A percentile compares a stretch with the other conserved stretches of the same genome.
Conservation (phyloP, 306 rosid species). For the Malus asiatica region DNA sequence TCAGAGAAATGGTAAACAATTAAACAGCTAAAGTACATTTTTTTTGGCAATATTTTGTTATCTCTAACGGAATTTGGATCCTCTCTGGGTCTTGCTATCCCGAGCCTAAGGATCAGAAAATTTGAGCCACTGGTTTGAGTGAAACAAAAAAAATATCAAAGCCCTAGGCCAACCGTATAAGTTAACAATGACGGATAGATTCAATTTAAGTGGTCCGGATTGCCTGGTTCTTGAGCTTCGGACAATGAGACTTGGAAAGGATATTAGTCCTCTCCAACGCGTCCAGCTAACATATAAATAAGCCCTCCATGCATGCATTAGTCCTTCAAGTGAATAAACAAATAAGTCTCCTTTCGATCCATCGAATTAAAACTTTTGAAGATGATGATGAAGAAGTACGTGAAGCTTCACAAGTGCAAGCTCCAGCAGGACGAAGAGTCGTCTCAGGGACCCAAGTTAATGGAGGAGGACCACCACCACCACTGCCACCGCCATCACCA, state of each 20-base stretch:
- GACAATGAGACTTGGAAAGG: too few species aligned
- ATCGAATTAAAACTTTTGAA: background rate
- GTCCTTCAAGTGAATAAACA: background rate
- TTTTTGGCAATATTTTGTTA: background rate
- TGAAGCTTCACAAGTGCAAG: constrained; percentile 21
- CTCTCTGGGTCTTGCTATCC: too few species aligned
- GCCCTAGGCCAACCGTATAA: too few species aligned
- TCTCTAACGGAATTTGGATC: background rate
- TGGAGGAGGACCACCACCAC: background rate
- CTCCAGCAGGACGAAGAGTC: constrained; percentile 1
- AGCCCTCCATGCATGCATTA: background rate
- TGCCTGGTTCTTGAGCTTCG: too few species aligned
- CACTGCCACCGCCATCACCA: background rate
- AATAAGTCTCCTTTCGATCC: background rate
- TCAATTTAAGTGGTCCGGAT: too few species aligned
- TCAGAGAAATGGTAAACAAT: background rate
- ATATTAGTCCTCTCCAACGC: background rate
- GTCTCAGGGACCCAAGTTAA: background rate
- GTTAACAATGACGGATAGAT: too few species aligned
- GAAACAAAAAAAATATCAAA: too few species aligned
- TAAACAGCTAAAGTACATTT: background rate
- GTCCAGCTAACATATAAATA: background rate
- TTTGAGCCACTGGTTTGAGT: too few species aligned
- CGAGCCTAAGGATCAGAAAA: too few species aligned
- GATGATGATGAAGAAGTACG: constrained; percentile 7